phyloP scores from a whole-genome alignment of 345 rosid species.

The Syzygium aromaticum region DNA sequence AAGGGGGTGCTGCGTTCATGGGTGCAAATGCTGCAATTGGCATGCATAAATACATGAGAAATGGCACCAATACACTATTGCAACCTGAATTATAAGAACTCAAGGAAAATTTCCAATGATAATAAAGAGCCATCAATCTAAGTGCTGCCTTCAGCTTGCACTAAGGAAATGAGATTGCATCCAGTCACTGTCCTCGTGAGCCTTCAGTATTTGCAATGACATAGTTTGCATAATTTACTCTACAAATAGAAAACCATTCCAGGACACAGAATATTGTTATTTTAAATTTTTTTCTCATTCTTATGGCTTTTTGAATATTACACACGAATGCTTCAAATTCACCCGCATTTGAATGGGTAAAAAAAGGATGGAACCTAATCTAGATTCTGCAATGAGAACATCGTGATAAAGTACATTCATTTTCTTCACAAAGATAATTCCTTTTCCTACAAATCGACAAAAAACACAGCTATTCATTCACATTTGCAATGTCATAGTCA shows the following conservation, averaged over 20 bases:
- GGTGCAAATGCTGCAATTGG: constrained; percentile 68
- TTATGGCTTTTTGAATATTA: not conserved
- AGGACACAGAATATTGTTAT: not conserved
- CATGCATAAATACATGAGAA: constrained; percentile 2
- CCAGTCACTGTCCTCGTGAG: not conserved
- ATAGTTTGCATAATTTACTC: not conserved
- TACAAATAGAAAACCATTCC: not conserved
- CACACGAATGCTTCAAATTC: not conserved
- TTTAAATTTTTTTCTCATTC: not conserved
- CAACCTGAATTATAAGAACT: not conserved
- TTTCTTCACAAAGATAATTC: not conserved
- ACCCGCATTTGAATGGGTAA: not conserved
- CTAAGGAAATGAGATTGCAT: not conserved
- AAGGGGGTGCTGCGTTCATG: constrained; percentile 33
- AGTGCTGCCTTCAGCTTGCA: not conserved
- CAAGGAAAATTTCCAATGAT: not conserved
- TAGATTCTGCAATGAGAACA: not conserved
- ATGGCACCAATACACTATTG: not conserved
- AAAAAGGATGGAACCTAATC: not conserved
- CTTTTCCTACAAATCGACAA: not conserved
- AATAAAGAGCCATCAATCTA: not conserved
- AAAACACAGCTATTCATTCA: not conserved
- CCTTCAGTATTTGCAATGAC: not conserved
- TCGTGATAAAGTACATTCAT: not conserved
- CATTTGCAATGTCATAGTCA: not conserved